Percentiles rank a stretch among this genome's conserved stretches.
Conservation (phyloP, 345 rosid genomes). For the Corymbia maculata region DNA sequence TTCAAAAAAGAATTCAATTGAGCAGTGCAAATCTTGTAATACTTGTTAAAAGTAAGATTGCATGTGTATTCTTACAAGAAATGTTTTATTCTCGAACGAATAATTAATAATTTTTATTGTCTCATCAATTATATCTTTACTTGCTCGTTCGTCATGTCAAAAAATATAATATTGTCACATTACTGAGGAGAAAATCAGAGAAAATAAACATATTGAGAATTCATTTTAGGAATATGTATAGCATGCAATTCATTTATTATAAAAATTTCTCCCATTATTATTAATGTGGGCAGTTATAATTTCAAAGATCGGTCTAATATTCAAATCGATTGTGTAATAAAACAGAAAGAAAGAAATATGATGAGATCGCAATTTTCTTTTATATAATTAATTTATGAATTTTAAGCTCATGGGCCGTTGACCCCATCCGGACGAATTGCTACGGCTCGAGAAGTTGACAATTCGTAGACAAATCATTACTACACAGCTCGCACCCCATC, state of each 20-base stretch:
- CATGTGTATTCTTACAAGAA: neutral
- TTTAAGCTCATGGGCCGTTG: neutral
- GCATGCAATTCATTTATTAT: neutral
- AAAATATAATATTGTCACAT: neutral
- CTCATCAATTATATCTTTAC: rapidly evolving
- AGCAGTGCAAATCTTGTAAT: rapidly evolving
- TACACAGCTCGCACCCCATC: neutral
- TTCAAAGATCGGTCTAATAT: rapidly evolving
- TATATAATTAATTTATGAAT: neutral
- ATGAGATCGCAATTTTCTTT: neutral
- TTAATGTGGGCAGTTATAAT: neutral
- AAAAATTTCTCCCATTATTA: rapidly evolving
- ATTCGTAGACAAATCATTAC: neutral
- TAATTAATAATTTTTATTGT: neutral
- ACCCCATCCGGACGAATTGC: neutral
- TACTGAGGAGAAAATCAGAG: rapidly evolving
- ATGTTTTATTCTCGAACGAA: neutral
- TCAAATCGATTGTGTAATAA: neutral
- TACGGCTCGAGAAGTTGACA: neutral
- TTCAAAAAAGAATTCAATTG: neutral
- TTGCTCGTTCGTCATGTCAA: rapidly evolving
- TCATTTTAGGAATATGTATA: rapidly evolving
- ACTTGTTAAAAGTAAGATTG: neutral
- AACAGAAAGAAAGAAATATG: too few relatives aligned
- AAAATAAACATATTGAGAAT: neutral